Base-by-base conservation (phyloP, 2,329 filamentous ascomycete genomes). In the Cytospora chrysosperma region DNA sequence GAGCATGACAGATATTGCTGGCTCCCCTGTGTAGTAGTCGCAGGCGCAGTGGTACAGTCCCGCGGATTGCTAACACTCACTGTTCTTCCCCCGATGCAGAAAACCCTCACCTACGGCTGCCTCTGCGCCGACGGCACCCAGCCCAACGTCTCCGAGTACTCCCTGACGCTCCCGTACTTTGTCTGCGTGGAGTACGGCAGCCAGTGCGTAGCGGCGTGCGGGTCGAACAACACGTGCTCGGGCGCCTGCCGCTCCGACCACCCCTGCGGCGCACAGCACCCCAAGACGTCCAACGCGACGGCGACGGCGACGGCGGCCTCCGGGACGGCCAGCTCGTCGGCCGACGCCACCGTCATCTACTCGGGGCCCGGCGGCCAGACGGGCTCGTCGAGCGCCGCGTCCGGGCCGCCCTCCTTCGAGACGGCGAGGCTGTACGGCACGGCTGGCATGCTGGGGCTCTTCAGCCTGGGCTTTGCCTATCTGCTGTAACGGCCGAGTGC, bases 71-170 rank as follows among this genome's bases (percentile, higher is more conserved):
- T n/a, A n/a, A n/a, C n/a, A n/a, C n/a, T n/a, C n/a, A n/a, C 15
- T 43, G 34, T 15, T 21, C 4, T 24, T n/a, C 32, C 21, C 21
- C 7, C 28, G n/a, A 7, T 30, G 27, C 61, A 88, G 85, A 72
- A 81, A 58, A 78, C 80, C 24, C 82, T 94, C 56, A 81, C 78
- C n/a, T 94, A 89, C 77, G 80, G 82, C 67, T 95, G 91, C 75
- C 79, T 92, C 69, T 95, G 91, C 79, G 81, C 82, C 67, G 82
- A 89, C 72, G 84, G 85, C 73, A 74, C 82, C 66, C 77, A 83
- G 59, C 91, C 91, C 69, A 93, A 93, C 77, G 77, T 91, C 56
- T 86, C 88, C 71, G 83, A 93, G 76, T 95, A 89, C 82, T 88
- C 88, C 24, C 82, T 92, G 69, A 93, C 91, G 1, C 80, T 95